Conservation (phyloP, 495 filamentous ascomycete species). For the Xanthoparmelia taractica region DNA sequence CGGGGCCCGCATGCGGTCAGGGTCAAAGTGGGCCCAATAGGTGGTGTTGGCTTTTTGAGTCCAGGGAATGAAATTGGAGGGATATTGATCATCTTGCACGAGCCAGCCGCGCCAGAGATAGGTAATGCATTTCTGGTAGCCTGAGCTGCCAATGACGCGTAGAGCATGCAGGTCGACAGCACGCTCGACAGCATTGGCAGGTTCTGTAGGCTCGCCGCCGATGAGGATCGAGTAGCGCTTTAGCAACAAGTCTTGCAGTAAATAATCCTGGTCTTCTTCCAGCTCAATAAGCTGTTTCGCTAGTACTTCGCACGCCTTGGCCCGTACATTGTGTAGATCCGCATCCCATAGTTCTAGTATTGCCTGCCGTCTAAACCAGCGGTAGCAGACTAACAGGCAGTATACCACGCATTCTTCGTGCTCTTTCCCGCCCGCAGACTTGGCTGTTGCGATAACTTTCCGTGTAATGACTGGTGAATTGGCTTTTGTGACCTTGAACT, state of each 20-base stretch:
- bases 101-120: slow-evolving; percentile 95
- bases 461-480: slow-evolving; percentile 79
- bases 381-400: slow-evolving; percentile 77
- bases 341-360: slow-evolving; percentile 82
- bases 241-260: slow-evolving; percentile 75
- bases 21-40: slow-evolving; percentile 78
- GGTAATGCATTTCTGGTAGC: slow-evolving; percentile 90
- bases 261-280: slow-evolving; percentile 66
- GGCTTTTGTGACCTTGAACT: slow-evolving; percentile 59
- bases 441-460: slow-evolving; percentile 68
- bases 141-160: slow-evolving; percentile 74
- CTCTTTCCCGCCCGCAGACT: slow-evolving; percentile 69
- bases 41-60: slow-evolving; percentile 61
- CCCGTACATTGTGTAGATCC: slow-evolving; percentile 69
- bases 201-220: slow-evolving; percentile 60
- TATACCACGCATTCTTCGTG: slow-evolving; percentile 71
- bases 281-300: slow-evolving; percentile 89
- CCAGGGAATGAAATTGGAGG: slow-evolving; percentile 78
- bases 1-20: slow-evolving; percentile 86
- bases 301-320: slow-evolving; percentile 83
- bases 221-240: slow-evolving; percentile 80
- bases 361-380: slow-evolving; percentile 85
- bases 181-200: slow-evolving; percentile 81
- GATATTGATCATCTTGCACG: slow-evolving; percentile 86
- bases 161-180: slow-evolving; percentile 90